phyloP scores from a whole-genome alignment of 2,329 filamentous ascomycete genomes.

The Colletotrichum cordylinicola region DNA sequence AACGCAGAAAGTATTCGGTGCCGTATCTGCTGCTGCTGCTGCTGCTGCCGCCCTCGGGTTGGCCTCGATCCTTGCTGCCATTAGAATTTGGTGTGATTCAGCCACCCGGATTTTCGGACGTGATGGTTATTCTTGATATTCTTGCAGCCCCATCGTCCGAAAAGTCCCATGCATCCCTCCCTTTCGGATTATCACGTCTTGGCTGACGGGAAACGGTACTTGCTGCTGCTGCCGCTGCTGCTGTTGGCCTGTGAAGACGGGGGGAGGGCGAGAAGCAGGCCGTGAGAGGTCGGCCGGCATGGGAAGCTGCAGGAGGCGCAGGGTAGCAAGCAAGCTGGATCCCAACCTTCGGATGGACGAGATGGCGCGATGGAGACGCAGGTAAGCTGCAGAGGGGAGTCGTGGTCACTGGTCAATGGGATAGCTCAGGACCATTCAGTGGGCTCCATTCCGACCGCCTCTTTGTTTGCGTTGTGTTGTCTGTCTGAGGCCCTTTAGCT shows the following conservation, averaged over 20 bases:
- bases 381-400: slow-evolving; percentile 11
- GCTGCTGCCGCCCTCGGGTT: not conserved
- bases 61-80: not conserved
- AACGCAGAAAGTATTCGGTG: not conserved
- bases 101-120: not conserved
- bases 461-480: slow-evolving; percentile 5
- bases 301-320: not conserved
- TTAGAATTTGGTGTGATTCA: not conserved
- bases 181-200: not conserved
- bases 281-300: not conserved
- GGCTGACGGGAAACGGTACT: not conserved
- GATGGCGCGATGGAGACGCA: slow-evolving; percentile 1
- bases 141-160: not conserved
- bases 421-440: not conserved
- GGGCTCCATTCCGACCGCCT: slow-evolving; percentile 22
- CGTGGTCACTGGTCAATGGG: slow-evolving; percentile 21
- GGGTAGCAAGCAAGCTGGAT: slow-evolving; percentile 2
- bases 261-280: not conserved
- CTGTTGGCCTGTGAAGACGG: not conserved
- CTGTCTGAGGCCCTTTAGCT: not conserved
- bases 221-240: not conserved
- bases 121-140: not conserved
- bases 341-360: not conserved
- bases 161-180: not conserved
- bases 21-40: not conserved